Evolutionary conservation across 352 stramenopile genomes (phyloP).

Genomic region (Pelagophyceae sp.): DNA sequence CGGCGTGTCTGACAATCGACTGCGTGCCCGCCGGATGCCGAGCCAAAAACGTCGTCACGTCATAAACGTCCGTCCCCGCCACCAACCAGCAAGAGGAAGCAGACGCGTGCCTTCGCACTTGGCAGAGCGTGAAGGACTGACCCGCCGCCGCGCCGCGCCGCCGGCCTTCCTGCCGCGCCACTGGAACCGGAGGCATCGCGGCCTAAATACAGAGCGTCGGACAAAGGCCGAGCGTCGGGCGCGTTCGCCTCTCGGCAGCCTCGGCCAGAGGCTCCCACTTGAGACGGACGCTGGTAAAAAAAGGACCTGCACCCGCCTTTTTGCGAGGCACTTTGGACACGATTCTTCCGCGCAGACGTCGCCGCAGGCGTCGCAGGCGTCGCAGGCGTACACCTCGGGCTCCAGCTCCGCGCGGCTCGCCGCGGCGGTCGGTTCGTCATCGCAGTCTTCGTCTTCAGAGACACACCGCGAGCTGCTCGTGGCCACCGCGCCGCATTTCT

Average conservation of each 20-base stretch:
- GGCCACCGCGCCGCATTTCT: too few relatives aligned
- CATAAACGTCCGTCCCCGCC: conserved; percentile 69
- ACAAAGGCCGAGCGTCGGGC: too few relatives aligned
- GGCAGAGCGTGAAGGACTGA: conserved; percentile 62
- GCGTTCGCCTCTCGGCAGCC: conserved; percentile 10
- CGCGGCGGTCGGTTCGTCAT: too few relatives aligned
- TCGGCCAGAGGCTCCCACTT: too few relatives aligned
- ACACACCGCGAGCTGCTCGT: too few relatives aligned
- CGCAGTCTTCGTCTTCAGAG: too few relatives aligned
- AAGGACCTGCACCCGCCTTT: too few relatives aligned
- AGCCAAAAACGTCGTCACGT: conserved; percentile 73
- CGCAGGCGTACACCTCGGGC: neutral
- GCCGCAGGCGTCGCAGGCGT: conserved; percentile 16
- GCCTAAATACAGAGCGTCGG: too few relatives aligned
- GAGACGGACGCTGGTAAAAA: too few relatives aligned
- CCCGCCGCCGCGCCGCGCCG: neutral
- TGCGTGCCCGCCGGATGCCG: conserved; percentile 71
- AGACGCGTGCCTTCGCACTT: conserved; percentile 67
- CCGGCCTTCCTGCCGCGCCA: too few relatives aligned
- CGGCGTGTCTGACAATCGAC: conserved; percentile 46
- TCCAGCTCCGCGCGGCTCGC: too few relatives aligned
- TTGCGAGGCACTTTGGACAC: conserved; percentile 9
- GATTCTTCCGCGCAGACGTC: conserved; percentile 16
- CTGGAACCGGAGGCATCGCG: too few relatives aligned
- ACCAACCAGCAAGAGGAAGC: conserved; percentile 76